Base-by-base conservation (phyloP, 345 rosid genomes). In the Triadica sebifera region DNA sequence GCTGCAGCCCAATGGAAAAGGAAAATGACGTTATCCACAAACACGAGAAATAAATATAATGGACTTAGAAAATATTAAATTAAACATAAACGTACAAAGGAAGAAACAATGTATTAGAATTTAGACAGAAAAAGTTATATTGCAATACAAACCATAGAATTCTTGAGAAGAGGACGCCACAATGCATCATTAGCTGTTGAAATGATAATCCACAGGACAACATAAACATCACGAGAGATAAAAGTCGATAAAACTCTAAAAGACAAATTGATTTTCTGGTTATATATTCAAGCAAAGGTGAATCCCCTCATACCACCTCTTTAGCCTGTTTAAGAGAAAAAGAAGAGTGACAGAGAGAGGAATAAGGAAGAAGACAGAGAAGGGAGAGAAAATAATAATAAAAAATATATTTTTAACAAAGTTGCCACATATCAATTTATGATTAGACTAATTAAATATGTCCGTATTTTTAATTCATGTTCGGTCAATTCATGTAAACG, bases 241-340 rank as follows among this genome's bases (percentile, higher is more conserved):
- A 38, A 62, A n/a, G 57, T 29, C 37, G 55, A 46, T 51, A 38
- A 38, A 22, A 34, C 46, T 60, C 41, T 60, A 73, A 58, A 43
- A 13, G 17, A 3, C 41, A 22, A 22, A 71, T 45, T 13, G n/a
- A 24, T 57, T 45, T 70, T 52, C 34, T 70, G 22, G 38, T 71
- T 43, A 71, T 58, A 45, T 57, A 71, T 45, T 45, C 12, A 39
- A 52, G 17, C 0, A 5, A 38, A 29, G 25, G n/a, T 24, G 20
- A 60, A 61, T 49, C 75, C 38, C 45, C 47, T 68, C 55, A 71
- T 39, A 66, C 65, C 53, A 45, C 74, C 55, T 46, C 61, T 55
- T 69, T 72, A 38, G 41, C 65, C 47, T 55, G 64, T 39, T 58
- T 61, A 24, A 61, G 20, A n/a, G n/a, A n/a, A n/a, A n/a, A n/a